Percentiles rank a stretch among this genome's conserved stretches.
These are phyloP conservation scores for Zangia roseola DNA, from an alignment of 768 basidiomycete species.

Conservation along the genomic window DNA sequence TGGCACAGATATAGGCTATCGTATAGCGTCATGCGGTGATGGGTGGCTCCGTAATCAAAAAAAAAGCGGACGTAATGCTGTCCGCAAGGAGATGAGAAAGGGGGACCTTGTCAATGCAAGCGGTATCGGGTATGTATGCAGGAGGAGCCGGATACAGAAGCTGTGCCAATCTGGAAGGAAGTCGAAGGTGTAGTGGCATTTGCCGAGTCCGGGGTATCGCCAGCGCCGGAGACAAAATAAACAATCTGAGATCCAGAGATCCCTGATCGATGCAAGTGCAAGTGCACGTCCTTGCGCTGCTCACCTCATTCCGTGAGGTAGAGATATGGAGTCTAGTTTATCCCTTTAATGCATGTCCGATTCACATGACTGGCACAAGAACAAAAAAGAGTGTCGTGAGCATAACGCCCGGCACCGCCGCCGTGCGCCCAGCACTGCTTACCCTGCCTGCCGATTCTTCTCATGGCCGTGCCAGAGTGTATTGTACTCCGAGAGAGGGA, in stretches of 20 bases:
- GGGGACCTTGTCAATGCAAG: not conserved
- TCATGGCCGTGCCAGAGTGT: conserved; percentile 2
- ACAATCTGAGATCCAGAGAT: conserved; percentile 33
- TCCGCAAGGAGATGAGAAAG: not conserved
- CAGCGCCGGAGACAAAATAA: conserved; percentile 33
- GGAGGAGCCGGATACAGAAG: not conserved
- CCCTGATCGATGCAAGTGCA: conserved; percentile 10
- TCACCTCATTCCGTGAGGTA: conserved; percentile 4
- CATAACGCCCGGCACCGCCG: conserved; percentile 15
- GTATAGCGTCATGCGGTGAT: too few species aligned
- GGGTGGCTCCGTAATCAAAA: too few species aligned
- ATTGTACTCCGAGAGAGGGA: not conserved
- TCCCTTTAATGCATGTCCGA: not conserved
- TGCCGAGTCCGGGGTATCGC: conserved; percentile 31
- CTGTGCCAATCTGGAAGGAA: not conserved
- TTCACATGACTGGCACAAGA: not conserved
- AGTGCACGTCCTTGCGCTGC: not conserved
- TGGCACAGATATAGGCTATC: too few species aligned
- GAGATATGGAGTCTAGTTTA: not conserved
- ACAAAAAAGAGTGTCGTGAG: not conserved
- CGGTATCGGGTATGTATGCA: conserved; percentile 3
- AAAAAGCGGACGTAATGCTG: too few species aligned
- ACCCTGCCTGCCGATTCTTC: conserved; percentile 6
- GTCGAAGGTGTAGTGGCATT: conserved; percentile 17
- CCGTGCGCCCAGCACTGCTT: conserved; percentile 14